Base-by-base conservation (phyloP, 352 stramenopile species). In the Phytophthora rubi region DNA sequence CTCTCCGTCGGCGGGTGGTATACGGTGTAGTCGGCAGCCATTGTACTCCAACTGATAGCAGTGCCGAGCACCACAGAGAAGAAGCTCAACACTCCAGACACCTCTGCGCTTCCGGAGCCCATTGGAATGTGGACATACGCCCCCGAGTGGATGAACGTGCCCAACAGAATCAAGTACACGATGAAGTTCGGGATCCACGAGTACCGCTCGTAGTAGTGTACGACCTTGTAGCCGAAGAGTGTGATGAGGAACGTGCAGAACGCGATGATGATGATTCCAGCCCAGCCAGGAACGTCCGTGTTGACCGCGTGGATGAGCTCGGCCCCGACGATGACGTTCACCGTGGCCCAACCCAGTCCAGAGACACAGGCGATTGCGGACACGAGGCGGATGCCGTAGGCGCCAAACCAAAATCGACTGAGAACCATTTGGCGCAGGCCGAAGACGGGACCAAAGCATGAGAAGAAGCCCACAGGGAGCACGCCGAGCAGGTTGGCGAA, bases 121-220 rank as follows among this genome's bases (percentile, higher is more conserved):
- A 80, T 84, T 15, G 77, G 77, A 53, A 84, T 84, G 62, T 81
- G 53, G 7, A 80, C 54, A 44, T 78, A 84, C 18, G 70, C 77
- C 12, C 71, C 77, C 7, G 73, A 81, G 65, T 73, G 70, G 13
- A 74, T 58, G 49, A 84, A 78, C 30, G 70, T 68, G 16, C 68
- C 62, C 53, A 81, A 32, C 51, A 81, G 32, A 35, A 83, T 81
- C 21, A 83, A 56, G 57, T 77, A 83, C 13, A 81, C 76, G 45
- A 80, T 80, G 62, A 79, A 79, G 18, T 72, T 75, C 4, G 76
- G 76, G 61, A 81, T 75, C 76, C 76, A 83, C 33, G 73, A 76
- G 66, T 76, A 83, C 10, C 76, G 73, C 58, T 83, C 73, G 68
- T 83, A 83, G 62, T 71, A 72, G 71, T 83, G 76, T 13, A 83